These are phyloP conservation scores for Lactarius sp. DNA, from an alignment of 768 basidiomycete species.

Conservation along the genomic window DNA sequence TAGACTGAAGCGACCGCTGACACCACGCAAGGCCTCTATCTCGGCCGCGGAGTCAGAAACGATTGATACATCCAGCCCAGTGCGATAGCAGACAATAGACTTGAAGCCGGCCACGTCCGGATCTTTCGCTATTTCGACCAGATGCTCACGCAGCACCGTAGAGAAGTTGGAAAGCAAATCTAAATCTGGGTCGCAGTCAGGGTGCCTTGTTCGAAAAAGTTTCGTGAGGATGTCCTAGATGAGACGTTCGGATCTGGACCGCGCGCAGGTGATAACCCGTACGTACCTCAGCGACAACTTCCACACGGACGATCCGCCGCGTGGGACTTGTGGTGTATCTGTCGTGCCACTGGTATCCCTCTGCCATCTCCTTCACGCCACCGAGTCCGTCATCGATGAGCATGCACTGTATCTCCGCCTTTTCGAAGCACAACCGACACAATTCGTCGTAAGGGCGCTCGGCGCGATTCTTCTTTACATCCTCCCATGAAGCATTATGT, in stretches of 20 bases:
- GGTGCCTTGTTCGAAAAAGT: too few species aligned
- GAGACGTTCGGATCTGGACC: neutral
- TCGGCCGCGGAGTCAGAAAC: slow-evolving; percentile 27
- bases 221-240: too few species aligned
- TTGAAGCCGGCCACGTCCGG: slow-evolving; percentile 63
- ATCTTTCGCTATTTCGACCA: slow-evolving; percentile 34
- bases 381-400: slow-evolving; percentile 72
- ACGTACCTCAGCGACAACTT: slow-evolving; percentile 64
- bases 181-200: too few species aligned
- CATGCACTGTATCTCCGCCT: slow-evolving; percentile 59
- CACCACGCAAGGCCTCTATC: neutral
- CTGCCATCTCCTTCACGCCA: slow-evolving; percentile 36
- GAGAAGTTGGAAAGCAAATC: too few species aligned
- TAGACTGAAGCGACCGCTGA: slow-evolving; percentile 30
- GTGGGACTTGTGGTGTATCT: slow-evolving; percentile 47
- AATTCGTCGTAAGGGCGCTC: slow-evolving; percentile 49
- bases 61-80: slow-evolving; percentile 54
- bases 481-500: slow-evolving; percentile 49
- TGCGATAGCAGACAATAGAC: slow-evolving; percentile 72
- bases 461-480: slow-evolving; percentile 44
- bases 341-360: slow-evolving; percentile 59
- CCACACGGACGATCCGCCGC: slow-evolving; percentile 64
- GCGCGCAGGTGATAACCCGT: neutral
- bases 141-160: too few species aligned
- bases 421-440: slow-evolving; percentile 50